Evolutionary conservation across 257 asterid species (phyloP).

Genomic region (Petunia secreta): DNA sequence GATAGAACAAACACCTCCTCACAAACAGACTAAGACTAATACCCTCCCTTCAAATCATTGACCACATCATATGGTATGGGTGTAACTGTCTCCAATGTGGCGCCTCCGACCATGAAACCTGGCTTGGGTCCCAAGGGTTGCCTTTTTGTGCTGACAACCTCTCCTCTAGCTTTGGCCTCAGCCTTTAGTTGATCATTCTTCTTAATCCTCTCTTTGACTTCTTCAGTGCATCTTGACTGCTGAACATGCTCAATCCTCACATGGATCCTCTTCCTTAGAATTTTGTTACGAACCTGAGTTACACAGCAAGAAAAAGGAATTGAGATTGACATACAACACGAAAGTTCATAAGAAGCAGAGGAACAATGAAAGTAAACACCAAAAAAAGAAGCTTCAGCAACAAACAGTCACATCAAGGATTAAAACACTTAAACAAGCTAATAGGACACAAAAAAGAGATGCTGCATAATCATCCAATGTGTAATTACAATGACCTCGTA

Average conservation of each 20-base stretch:
- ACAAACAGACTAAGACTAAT: conserved; percentile 32
- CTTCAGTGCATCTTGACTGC: conserved; percentile 74
- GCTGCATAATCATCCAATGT: not conserved
- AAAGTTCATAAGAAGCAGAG: not conserved
- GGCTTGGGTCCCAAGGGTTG: conserved; percentile 84
- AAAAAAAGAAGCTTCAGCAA: not conserved
- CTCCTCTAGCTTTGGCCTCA: conserved; percentile 73
- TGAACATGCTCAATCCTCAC: conserved; percentile 79
- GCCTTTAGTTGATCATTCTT: conserved; percentile 71
- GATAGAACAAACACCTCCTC: conserved; percentile 15
- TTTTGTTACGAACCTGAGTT: conserved; percentile 67
- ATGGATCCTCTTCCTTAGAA: conserved; percentile 69
- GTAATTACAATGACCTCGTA: not conserved
- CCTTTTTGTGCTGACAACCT: conserved; percentile 75
- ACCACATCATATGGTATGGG: conserved; percentile 94
- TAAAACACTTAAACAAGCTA: not conserved
- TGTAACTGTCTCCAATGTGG: conserved; percentile 78
- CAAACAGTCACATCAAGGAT: not conserved
- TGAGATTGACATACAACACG: not conserved
- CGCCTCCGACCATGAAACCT: conserved; percentile 80
- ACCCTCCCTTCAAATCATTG: conserved; percentile 96
- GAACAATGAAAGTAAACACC: not conserved
- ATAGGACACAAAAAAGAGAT: not conserved
- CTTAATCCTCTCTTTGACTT: conserved; percentile 53
- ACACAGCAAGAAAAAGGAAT: not conserved